Percentiles rank a stretch among this genome's conserved stretches.
phyloP scores from a whole-genome alignment of 257 asterid species.

The Cinchona pubescens region DNA sequence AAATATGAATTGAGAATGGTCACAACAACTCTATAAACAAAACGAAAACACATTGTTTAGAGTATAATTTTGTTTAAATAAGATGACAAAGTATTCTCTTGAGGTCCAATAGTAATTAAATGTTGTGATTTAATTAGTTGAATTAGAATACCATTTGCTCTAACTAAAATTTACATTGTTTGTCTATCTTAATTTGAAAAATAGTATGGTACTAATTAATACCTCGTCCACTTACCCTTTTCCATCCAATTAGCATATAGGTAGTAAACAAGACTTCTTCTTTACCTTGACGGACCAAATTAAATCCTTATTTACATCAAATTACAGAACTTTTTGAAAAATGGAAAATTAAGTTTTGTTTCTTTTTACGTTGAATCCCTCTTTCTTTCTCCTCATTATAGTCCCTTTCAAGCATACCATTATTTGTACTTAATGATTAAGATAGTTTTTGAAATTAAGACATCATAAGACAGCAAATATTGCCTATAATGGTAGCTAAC shows the following conservation, averaged over 20 bases:
- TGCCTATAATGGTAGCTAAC: too few relatives aligned
- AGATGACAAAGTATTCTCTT: slow-evolving; percentile 9
- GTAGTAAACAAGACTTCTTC: neutral
- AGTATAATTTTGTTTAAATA: slow-evolving; percentile 33
- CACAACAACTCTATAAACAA: slow-evolving; percentile 27
- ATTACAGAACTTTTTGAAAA: too few relatives aligned
- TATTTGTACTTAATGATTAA: too few relatives aligned
- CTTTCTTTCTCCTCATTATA: too few relatives aligned
- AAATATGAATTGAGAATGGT: slow-evolving; percentile 13
- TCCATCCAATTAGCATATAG: neutral
- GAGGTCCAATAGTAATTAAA: slow-evolving; percentile 13
- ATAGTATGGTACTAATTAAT: too few relatives aligned
- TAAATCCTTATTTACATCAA: neutral
- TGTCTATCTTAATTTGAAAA: neutral
- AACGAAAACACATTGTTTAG: slow-evolving; percentile 19
- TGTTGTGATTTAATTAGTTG: slow-evolving; percentile 10
- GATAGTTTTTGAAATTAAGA: too few relatives aligned
- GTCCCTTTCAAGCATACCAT: too few relatives aligned
- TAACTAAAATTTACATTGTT: neutral
- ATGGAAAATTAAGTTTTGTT: too few relatives aligned
- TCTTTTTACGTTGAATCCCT: too few relatives aligned
- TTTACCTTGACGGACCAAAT: neutral
- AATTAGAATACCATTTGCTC: slow-evolving; percentile 13
- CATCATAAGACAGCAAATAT: too few relatives aligned
- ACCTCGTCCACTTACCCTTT: neutral